A percentile compares a stretch with the other conserved stretches of the same genome.
These are phyloP conservation scores for Aspergillus brunneoviolaceus DNA, from an alignment of 2,329 filamentous ascomycete species.

Conservation along the genomic window DNA sequence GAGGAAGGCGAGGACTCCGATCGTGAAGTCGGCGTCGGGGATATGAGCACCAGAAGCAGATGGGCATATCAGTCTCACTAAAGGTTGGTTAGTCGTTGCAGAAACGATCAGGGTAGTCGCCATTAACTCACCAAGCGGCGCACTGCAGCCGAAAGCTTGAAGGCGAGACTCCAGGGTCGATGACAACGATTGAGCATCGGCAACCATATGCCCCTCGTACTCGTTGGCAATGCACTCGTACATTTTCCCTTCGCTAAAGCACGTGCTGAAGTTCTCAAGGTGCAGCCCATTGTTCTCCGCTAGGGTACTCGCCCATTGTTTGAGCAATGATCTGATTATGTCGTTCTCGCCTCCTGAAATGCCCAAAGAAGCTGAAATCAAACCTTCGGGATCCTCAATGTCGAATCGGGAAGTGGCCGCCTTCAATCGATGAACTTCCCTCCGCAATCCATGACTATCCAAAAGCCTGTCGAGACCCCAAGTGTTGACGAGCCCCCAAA, in stretches of 20 bases:
- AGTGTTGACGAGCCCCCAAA: constrained; percentile 60
- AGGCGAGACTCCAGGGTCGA: constrained; percentile 35
- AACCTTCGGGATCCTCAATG: constrained; percentile 19
- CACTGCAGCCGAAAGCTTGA: constrained; percentile 42
- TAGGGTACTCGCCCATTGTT: constrained; percentile 56
- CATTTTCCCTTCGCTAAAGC: constrained; percentile 56
- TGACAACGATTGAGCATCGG: not conserved
- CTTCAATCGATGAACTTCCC: constrained; percentile 51
- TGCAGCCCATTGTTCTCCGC: constrained; percentile 47
- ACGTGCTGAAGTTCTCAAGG: constrained; percentile 58
- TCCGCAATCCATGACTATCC: constrained; percentile 54
- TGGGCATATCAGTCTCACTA: constrained; percentile 48
- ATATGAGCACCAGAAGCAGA: constrained; percentile 39
- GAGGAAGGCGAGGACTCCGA: constrained; percentile 59
- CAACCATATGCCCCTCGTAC: constrained; percentile 50
- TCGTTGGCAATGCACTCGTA: constrained; percentile 58
- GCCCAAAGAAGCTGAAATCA: constrained; percentile 19
- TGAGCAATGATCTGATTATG: constrained; percentile 48
- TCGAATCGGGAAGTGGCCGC: constrained; percentile 21
- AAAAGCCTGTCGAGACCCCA: constrained; percentile 56
- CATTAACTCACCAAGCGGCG: constrained; percentile 41
- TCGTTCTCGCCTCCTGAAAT: constrained; percentile 27
- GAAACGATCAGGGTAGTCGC: not conserved
- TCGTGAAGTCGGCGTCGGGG: constrained; percentile 55
- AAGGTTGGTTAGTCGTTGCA: constrained; percentile 13